A percentile compares a stretch with the other conserved stretches of the same genome.
Evolutionary conservation across 1,284 basidiomycete genomes (phyloP).

Genomic region (Ganoderma lingzhi): DNA sequence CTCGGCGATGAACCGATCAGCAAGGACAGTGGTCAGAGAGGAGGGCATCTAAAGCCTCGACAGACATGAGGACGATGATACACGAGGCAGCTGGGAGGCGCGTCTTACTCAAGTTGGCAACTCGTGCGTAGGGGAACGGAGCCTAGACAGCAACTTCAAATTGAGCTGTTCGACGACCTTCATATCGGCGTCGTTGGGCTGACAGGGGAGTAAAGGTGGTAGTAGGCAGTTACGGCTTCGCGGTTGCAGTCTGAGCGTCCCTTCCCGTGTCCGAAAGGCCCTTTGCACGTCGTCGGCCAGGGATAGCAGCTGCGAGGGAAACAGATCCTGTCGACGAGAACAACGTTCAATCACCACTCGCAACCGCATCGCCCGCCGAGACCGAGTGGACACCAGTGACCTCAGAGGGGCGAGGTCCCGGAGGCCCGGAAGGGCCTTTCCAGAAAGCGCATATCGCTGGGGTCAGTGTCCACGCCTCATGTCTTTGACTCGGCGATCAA

Average conservation of each 20-base stretch:
- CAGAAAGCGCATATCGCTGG: conserved; percentile 15
- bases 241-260: conserved; percentile 10
- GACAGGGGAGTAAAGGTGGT: conserved; percentile 20
- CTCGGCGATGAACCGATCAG: conserved; percentile 15
- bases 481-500: conserved; percentile 32
- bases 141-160: conserved; percentile 16
- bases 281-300: conserved; percentile 3
- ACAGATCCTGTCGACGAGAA: conserved; percentile 6
- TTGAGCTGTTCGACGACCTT: not conserved
- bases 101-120: conserved; percentile 22
- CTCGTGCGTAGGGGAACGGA: conserved; percentile 25
- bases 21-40: conserved; percentile 4
- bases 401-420: conserved; percentile 14
- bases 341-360: conserved; percentile 8
- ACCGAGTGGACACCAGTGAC: conserved; percentile 17
- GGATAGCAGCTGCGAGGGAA: conserved; percentile 14
- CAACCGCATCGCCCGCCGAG: conserved; percentile 25
- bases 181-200: conserved; percentile 12
- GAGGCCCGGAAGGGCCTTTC: conserved; percentile 8
- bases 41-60: conserved; percentile 15
- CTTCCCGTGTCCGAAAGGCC: not conserved
- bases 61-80: conserved; percentile 25
- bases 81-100: conserved; percentile 29
- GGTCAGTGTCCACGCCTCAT: conserved; percentile 23
- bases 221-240: conserved; percentile 20